A percentile compares a stretch with the other conserved stretches of the same genome.
Conservation (phyloP, 768 basidiomycete genomes). For the Mycena haematopus region DNA sequence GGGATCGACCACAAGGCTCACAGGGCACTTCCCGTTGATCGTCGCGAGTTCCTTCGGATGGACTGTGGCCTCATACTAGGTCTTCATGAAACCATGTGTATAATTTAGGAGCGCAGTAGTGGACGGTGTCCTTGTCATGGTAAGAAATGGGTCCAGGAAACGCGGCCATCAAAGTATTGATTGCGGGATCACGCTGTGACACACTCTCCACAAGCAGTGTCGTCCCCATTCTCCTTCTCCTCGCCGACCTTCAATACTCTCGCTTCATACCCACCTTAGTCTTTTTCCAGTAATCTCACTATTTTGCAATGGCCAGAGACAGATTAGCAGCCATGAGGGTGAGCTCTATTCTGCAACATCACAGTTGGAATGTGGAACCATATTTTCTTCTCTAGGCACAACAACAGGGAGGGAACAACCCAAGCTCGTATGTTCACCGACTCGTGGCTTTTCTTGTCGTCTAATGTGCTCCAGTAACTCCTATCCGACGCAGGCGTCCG, state of each 20-base stretch:
- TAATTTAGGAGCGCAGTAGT: too few species aligned
- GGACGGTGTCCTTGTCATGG: not conserved
- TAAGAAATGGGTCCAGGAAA: not conserved
- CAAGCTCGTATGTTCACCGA: conserved; percentile 50
- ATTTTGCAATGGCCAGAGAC: conserved; percentile 82
- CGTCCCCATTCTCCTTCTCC: conserved; percentile 6
- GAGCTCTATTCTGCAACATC: conserved; percentile 33
- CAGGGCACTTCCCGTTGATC: too few species aligned
- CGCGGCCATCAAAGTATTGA: not conserved
- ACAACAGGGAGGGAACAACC: conserved; percentile 62
- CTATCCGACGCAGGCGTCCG: conserved; percentile 72
- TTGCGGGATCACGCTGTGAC: not conserved
- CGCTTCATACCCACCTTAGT: conserved; percentile 25
- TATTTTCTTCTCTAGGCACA: conserved; percentile 58
- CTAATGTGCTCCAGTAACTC: conserved; percentile 52
- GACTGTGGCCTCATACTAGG: too few species aligned
- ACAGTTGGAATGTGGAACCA: not conserved
- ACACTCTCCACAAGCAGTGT: conserved; percentile 13
- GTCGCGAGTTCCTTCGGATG: too few species aligned
- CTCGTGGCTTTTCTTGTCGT: conserved; percentile 10
- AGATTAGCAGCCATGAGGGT: conserved; percentile 90
- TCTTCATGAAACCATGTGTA: too few species aligned
- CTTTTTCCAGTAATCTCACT: conserved; percentile 27
- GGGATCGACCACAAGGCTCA: too few species aligned
- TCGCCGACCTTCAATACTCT: conserved; percentile 27